phyloP scores from a whole-genome alignment of 2,329 filamentous ascomycete genomes.

The Colletotrichum orchidophilum region DNA sequence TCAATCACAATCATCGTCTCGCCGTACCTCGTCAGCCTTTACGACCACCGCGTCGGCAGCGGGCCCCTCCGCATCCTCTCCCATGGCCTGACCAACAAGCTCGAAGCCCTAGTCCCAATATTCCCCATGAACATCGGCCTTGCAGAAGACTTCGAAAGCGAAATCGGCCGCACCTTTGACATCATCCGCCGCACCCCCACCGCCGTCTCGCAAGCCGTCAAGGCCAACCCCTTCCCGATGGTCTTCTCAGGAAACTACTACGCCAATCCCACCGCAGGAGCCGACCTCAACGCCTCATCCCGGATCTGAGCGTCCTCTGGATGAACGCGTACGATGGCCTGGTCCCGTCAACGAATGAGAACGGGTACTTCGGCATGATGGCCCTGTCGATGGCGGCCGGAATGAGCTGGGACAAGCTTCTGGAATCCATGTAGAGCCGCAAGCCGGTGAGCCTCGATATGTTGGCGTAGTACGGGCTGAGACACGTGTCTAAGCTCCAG shows the following conservation, averaged over 20 bases:
- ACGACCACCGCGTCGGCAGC: constrained; percentile 47
- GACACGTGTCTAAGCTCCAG: neutral
- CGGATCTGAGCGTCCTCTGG: constrained; percentile 37
- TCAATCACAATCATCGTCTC: constrained; percentile 48
- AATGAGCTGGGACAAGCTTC: constrained; percentile 42
- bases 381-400: constrained; percentile 48
- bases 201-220: constrained; percentile 41
- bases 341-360: constrained; percentile 45
- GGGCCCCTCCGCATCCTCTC: constrained; percentile 46
- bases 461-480: neutral
- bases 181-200: constrained; percentile 47
- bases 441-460: neutral
- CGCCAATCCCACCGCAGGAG: constrained; percentile 46
- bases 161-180: constrained; percentile 51
- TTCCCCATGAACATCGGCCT: constrained; percentile 39
- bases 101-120: constrained; percentile 38
- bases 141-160: constrained; percentile 49
- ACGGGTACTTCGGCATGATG: constrained; percentile 50
- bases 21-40: constrained; percentile 51
- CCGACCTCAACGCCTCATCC: constrained; percentile 40
- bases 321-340: constrained; percentile 56
- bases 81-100: constrained; percentile 39
- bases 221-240: constrained; percentile 45
- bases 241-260: constrained; percentile 51
- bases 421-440: constrained; percentile 31